Base-by-base conservation (phyloP, 441 rosid species). In the Corymbia citriodora region DNA sequence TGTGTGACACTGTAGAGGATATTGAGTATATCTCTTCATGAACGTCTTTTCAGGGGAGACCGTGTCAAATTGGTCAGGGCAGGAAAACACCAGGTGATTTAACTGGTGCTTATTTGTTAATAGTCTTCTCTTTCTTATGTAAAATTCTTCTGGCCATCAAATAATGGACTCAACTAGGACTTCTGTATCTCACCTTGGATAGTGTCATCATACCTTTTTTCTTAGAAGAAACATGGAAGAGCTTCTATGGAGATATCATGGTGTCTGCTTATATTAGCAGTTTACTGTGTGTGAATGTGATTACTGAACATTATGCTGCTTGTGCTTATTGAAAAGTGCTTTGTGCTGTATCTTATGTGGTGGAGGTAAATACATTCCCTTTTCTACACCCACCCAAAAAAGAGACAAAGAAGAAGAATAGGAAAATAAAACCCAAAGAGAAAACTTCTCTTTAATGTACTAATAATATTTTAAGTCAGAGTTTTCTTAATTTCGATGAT, bases 41-140 rank as follows among this genome's bases (percentile, higher is more conserved):
- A 89, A 90, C 31, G 87, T 36, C 87, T 92, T 93, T 93, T 88
- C 93, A 98, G 99, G 91, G 96, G 97, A 55, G 99, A 98, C 92
- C 96, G 95, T 86, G 94, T 97, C 93, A 97, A 96, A 92, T 94
- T 95, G 92, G 96, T 98, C 81, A 97, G 94, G 92, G 99, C 99
- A 52, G 99, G 99, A 90, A 96, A 95, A 90, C 99, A 97, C 93
- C 98, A 98, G 99, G 99, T 97, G 48, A 59, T 79, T 25, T 74
- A 74, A 74, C 29, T 0, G 3, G 83, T 74, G n/a, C n/a, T 79
- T 45, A 45, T 45, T 79, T 18, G 23, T 79, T 7, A 12, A 23
- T 21, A 45, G 52, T 40, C 85, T 7, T 79, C 52, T 87, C 70
- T 87, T 61, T 87, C 68, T 87, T 55, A 6, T n/a, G 23, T 87